These are phyloP conservation scores for Jaapia argillacea DNA, from an alignment of 768 basidiomycete genomes.

Conservation along the genomic window DNA sequence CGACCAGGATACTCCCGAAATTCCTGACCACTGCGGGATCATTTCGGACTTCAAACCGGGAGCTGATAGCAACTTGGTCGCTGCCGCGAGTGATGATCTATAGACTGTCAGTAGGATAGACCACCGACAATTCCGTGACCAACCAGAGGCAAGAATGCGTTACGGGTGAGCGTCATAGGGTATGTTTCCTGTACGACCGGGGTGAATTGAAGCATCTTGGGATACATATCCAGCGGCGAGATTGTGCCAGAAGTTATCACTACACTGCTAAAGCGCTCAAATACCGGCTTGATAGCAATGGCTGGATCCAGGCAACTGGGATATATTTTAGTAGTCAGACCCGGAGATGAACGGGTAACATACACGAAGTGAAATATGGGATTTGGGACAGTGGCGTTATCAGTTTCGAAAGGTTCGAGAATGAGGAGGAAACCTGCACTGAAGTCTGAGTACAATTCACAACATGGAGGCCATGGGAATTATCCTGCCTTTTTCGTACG, in stretches of 20 bases:
- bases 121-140: slow-evolving; percentile 4
- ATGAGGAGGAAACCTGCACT: slow-evolving; percentile 85
- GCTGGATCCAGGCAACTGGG: slow-evolving; percentile 95
- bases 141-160: slow-evolving; percentile 92
- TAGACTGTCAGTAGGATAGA: slow-evolving; percentile 1
- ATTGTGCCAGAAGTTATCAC: slow-evolving; percentile 99
- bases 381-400: slow-evolving; percentile 96
- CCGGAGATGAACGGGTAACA: slow-evolving; percentile 11
- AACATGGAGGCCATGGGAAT: too few species aligned
- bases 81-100: slow-evolving; percentile 97
- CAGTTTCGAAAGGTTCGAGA: slow-evolving; percentile 96
- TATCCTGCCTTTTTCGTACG: slow-evolving; percentile 85
- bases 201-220: slow-evolving; percentile 97
- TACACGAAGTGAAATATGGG: slow-evolving; percentile 97
- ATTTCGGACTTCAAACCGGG: slow-evolving; percentile 96
- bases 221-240: slow-evolving; percentile 98
- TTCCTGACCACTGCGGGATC: slow-evolving; percentile 98
- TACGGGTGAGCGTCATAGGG: slow-evolving; percentile 93
- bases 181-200: slow-evolving; percentile 97
- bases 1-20: slow-evolving; percentile 95
- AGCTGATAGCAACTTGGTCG: slow-evolving; percentile 97
- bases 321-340: not conserved
- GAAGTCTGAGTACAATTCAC: slow-evolving; percentile 2
- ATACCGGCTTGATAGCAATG: slow-evolving; percentile 94
- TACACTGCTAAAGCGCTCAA: slow-evolving; percentile 95